phyloP scores from a whole-genome alignment of 1,284 basidiomycete genomes.

The Trametes versicolor region DNA sequence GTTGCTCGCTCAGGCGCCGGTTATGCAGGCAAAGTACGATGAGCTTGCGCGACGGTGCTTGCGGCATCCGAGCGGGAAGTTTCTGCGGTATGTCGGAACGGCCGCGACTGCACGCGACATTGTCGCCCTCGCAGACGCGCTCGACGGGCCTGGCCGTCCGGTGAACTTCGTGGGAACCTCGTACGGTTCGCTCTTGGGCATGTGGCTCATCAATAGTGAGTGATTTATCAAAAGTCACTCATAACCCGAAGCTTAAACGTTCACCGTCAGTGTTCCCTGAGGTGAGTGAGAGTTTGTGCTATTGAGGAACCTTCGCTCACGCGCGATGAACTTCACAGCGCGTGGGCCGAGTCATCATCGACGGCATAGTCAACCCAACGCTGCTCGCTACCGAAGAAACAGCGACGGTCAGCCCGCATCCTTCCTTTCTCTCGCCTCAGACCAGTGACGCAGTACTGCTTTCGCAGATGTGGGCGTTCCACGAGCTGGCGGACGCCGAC shows the following conservation, averaged over 20 bases:
- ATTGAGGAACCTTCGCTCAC: not conserved
- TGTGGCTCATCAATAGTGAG: constrained; percentile 34
- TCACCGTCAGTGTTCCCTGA: constrained; percentile 28
- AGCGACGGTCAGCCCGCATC: constrained; percentile 7
- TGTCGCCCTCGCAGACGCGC: constrained; percentile 29
- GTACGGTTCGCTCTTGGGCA: constrained; percentile 30
- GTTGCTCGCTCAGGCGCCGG: constrained; percentile 15
- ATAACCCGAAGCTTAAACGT: too few relatives aligned
- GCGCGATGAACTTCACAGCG: constrained; percentile 15
- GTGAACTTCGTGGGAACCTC: constrained; percentile 30
- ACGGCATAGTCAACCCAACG: constrained; percentile 24
- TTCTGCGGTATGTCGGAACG: constrained; percentile 25
- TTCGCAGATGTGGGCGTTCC: constrained; percentile 19
- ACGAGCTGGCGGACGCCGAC: constrained; percentile 18
- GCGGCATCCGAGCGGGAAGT: constrained; percentile 12
- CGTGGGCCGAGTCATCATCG: constrained; percentile 30
- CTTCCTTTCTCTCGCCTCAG: too few relatives aligned
- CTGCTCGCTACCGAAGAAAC: constrained; percentile 17
- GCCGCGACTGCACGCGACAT: constrained; percentile 27
- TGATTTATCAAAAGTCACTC: too few relatives aligned
- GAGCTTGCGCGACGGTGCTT: constrained; percentile 11
- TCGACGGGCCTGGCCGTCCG: constrained; percentile 27
- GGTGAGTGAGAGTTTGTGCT: not conserved
- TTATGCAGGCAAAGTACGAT: constrained; percentile 20
- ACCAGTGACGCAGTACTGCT: not conserved